Base-by-base conservation (phyloP, 2,329 filamentous ascomycete species). In the Fusarium newnesense region DNA sequence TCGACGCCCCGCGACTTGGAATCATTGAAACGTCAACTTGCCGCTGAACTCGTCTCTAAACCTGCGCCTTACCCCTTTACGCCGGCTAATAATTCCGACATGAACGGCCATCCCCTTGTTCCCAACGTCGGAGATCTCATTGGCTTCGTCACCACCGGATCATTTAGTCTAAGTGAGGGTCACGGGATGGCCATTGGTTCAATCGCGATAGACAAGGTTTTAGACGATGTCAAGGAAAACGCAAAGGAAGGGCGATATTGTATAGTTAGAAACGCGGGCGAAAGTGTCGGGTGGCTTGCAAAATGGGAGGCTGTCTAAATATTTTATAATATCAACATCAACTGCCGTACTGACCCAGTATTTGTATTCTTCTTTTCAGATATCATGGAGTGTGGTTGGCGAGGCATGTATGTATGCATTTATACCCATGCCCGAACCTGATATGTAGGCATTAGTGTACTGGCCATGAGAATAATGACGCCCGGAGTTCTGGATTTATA, bases 71-170 rank as follows among this genome's bases (percentile, higher is more conserved):
- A 79, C 26, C 78, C 81, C 6, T 81, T 82, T 24, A 83, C 83
- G 21, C 75, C 79, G 8, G 76, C 78, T 18, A 85, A 81, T 68
- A 80, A 79, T 62, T 79, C 75, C 57, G 80, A 82, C 70, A 79
- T 87, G 82, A 79, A 82, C 30, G 84, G 85, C 1, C 90, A 94
- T 74, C 92, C 92, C 2, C 79, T 90, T 1, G 90, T 95, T n/a
- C 96, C 96, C 0, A 86, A 87, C 15, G 90, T 91, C 70, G 86
- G 88, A 28, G 93, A 98, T 79, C 85, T 98, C 18, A 89, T 98
- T 57, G 96, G 96, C 0, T 99, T 97, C 80, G 91, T 98, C 30
- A 98, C 95, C 5, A 93, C 92, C 2, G 96, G 96, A 0, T 92
- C 93, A 57, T 97, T 92, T 80, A 95, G 92, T 77, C 87, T 98